These are phyloP conservation scores for Barnettozyma salicaria DNA, from an alignment of 805 yeast genomes.

Conservation along the genomic window DNA sequence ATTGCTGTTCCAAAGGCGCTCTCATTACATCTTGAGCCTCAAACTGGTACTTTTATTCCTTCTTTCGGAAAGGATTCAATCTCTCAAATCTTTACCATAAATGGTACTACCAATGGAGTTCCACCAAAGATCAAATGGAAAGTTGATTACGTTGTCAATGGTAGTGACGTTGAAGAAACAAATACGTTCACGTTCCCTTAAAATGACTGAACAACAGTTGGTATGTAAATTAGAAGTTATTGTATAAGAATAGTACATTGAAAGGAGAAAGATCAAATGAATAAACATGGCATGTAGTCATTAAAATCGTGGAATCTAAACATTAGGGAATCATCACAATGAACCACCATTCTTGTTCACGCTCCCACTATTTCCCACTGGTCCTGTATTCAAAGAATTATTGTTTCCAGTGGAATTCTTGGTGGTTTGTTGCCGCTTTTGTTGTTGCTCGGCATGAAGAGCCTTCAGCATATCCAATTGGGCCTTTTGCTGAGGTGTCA, in stretches of 20 bases:
- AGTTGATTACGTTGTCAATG: slow-evolving; percentile 46
- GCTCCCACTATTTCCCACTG: too few species aligned
- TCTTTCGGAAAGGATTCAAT: slow-evolving; percentile 45
- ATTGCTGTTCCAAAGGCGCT: slow-evolving; percentile 68
- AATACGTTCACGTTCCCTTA: slow-evolving; percentile 44
- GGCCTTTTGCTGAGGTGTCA: slow-evolving; percentile 28
- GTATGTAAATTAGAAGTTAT: too few species aligned
- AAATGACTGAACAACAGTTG: background rate
- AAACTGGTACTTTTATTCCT: slow-evolving; percentile 48
- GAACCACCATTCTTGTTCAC: too few species aligned
- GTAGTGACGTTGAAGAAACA: slow-evolving; percentile 45
- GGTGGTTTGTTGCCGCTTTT: slow-evolving; percentile 18
- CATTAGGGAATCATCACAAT: too few species aligned
- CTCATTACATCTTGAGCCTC: slow-evolving; percentile 54
- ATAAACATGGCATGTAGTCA: too few species aligned
- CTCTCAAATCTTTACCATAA: slow-evolving; percentile 43
- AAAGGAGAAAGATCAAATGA: too few species aligned
- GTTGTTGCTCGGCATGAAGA: slow-evolving; percentile 25
- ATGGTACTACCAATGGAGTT: slow-evolving; percentile 29
- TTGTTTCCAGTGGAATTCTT: slow-evolving; percentile 1
- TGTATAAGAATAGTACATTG: background rate
- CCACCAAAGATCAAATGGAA: slow-evolving; percentile 76
- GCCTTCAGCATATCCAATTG: slow-evolving; percentile 25
- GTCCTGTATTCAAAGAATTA: too few species aligned
- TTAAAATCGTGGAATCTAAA: too few species aligned